Base-by-base conservation (phyloP, 495 filamentous ascomycete genomes). In the Xylaria sp. region DNA sequence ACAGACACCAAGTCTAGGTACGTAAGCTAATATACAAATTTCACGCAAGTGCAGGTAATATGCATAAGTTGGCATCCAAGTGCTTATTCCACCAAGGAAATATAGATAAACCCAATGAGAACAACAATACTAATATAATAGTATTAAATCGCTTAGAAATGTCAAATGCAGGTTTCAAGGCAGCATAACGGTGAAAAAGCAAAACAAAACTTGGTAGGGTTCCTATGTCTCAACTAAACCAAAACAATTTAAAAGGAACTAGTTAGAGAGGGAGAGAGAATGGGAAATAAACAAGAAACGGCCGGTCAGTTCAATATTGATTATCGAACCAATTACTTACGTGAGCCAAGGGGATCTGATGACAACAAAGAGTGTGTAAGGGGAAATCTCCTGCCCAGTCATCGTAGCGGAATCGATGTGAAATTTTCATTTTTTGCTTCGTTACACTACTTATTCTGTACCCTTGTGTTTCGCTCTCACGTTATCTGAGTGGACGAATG, bases 281-380 rank as follows among this genome's bases (percentile, higher is more conserved):
- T 31, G 52, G 52, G 52, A 19, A 31, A 55, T 33, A 55, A 55
- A 15, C 52, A 59, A 59, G 15, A 41, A 62, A 26, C 24, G 59
- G 24, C 33, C 31, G 37, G 19, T 61, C 19, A 61, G 26, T 61
- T 61, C 35, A 1, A 26, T 21, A 12, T 29, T 24, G 61, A 61
- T 61, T 1, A 61, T 19, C 6, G 41, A 31, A 11, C 61, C 41
- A 63, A 63, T 19, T 8, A 44, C 37, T 63, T 33, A 61, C 37
- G 33, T 61, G 37, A 61, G 59, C 58, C 59, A 43, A 37, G 59
- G 35, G 15, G 21, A 62, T 24, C 21, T 43, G 59, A 62, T 43
- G n/a, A 62, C 37, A 4, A 62, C 29, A 44, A 15, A 59, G 0
- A 59, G 19, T 59, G 29, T 59, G 57, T 40, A 59, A 59, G 29